A percentile compares a stretch with the other conserved stretches of the same genome.
Conservation (phyloP, 345 rosid genomes). For the Eucalyptus sp. region DNA sequence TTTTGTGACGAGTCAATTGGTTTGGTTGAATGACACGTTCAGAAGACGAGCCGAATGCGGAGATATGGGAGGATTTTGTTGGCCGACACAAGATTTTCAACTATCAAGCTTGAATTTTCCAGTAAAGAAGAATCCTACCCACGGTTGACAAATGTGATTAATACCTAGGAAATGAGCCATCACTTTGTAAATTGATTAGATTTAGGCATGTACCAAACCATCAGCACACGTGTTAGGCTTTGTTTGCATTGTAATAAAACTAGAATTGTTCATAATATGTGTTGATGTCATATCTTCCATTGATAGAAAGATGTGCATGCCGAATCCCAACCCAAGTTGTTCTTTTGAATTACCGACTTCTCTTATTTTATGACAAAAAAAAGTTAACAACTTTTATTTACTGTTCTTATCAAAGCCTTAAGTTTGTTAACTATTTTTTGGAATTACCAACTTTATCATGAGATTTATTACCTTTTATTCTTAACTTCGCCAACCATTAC, state of each 20-base stretch:
- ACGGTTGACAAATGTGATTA: background rate
- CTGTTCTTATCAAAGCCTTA: background rate
- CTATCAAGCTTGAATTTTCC: background rate
- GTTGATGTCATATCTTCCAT: background rate
- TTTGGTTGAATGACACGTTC: background rate
- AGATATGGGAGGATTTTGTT: background rate
- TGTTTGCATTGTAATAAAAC: background rate
- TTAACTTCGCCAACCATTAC: background rate
- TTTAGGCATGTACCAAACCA: background rate
- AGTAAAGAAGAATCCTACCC: background rate
- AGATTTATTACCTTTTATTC: background rate
- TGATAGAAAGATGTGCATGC: background rate
- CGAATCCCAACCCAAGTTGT: fast-evolving
- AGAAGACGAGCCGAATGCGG: background rate
- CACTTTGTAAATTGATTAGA: background rate
- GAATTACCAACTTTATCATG: background rate
- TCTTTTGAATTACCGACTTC: fast-evolving
- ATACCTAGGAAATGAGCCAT: background rate
- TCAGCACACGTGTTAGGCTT: background rate
- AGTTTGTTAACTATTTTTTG: background rate
- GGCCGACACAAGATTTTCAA: background rate
- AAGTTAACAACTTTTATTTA: background rate
- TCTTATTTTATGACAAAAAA: background rate
- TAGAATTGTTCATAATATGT: background rate
- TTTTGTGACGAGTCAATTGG: background rate